Conservation (phyloP, 2,329 filamentous ascomycete genomes). For the Colletotrichum ledebouriae region DNA sequence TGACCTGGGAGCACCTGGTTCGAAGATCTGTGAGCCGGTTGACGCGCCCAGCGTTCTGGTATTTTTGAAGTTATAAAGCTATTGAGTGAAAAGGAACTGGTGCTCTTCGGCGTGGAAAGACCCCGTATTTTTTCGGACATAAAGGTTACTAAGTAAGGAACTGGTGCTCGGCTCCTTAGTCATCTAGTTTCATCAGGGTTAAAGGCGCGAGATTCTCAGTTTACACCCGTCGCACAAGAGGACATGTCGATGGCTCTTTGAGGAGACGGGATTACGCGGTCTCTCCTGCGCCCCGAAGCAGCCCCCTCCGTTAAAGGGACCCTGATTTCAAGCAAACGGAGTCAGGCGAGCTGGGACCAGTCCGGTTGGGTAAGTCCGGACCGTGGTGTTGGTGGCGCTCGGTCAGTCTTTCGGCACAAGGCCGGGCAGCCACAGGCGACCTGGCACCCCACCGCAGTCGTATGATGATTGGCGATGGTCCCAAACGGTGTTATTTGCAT, state of each 20-base stretch:
- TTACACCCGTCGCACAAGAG: neutral
- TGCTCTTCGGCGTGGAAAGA: neutral
- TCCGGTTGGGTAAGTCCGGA: constrained; percentile 15
- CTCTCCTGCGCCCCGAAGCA: neutral
- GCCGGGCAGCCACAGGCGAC: constrained; percentile 10
- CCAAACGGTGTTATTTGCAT: neutral
- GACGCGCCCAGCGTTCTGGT: constrained; percentile 6
- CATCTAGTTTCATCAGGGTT: constrained; percentile 1
- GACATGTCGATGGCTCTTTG: constrained; percentile 12
- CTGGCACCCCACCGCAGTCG: neutral
- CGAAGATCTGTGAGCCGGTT: constrained; percentile 20
- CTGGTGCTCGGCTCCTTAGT: neutral
- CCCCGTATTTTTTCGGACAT: too few species aligned
- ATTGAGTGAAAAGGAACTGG: neutral
- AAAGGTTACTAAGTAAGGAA: neutral
- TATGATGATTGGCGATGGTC: constrained; percentile 9
- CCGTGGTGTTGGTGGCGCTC: constrained; percentile 11
- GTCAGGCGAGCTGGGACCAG: constrained; percentile 2
- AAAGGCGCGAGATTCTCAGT: constrained; percentile 2
- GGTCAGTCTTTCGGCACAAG: constrained; percentile 9
- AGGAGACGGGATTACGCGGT: constrained; percentile 4
- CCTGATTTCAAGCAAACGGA: constrained; percentile 10
- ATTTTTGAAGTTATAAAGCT: constrained; percentile 4
- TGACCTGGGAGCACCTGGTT: neutral
- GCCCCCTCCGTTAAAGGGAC: neutral